These are phyloP conservation scores for Massarina eburnea DNA, from an alignment of 2,329 filamentous ascomycete species.

Conservation along the genomic window DNA sequence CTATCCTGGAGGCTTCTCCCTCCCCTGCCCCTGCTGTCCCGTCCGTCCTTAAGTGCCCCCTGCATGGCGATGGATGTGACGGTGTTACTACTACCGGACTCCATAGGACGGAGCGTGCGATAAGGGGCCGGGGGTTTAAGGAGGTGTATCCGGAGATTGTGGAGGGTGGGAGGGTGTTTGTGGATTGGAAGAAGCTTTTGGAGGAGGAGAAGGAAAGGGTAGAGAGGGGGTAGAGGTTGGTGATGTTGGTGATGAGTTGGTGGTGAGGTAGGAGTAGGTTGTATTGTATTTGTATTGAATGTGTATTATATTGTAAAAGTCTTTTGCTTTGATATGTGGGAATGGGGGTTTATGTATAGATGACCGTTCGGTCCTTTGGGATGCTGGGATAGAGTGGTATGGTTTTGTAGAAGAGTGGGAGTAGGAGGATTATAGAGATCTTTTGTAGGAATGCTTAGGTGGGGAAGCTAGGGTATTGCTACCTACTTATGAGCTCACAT, in stretches of 20 bases:
- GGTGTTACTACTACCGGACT: slow-evolving; percentile 10
- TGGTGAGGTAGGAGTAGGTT: neutral
- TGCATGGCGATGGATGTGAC: slow-evolving; percentile 25
- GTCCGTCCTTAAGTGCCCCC: slow-evolving; percentile 8
- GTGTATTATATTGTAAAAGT: too few relatives aligned
- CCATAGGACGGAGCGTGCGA: slow-evolving; percentile 14
- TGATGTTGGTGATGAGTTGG: neutral
- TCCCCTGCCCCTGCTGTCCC: neutral
- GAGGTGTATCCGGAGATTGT: slow-evolving; percentile 18
- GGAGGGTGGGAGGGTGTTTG: slow-evolving; percentile 17
- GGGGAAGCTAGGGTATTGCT: too few relatives aligned
- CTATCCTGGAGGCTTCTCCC: neutral
- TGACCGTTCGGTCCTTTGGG: too few relatives aligned
- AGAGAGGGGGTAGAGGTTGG: neutral
- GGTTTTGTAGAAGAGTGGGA: too few relatives aligned
- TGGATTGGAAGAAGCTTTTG: slow-evolving; percentile 26
- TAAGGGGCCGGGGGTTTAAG: slow-evolving; percentile 12
- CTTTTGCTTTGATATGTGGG: too few relatives aligned
- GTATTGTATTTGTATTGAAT: too few relatives aligned
- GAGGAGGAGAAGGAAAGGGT: slow-evolving; percentile 18
- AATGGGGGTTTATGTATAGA: too few relatives aligned
- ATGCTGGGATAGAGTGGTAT: too few relatives aligned
- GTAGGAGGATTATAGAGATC: too few relatives aligned
- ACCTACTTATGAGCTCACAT: too few relatives aligned
- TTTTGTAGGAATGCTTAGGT: too few relatives aligned